Percentiles rank a stretch among this genome's conserved stretches.
phyloP scores from a whole-genome alignment of 148 eudicot genomes.

The Vaccinium myrtillus region DNA sequence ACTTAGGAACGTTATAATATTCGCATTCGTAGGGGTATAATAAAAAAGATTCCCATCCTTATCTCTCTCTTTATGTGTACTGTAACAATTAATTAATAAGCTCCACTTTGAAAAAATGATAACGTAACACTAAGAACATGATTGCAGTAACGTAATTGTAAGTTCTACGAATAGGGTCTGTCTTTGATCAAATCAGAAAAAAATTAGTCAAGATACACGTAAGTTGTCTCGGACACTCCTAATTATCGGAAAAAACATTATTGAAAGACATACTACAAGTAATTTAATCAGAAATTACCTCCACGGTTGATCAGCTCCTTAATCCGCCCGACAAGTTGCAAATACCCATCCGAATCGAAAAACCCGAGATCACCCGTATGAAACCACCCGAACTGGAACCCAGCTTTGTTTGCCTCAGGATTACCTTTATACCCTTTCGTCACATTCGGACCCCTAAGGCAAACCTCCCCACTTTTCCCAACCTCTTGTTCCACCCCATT shows the following conservation, averaged over 20 bases:
- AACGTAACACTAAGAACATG: background rate
- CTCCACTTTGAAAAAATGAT: background rate
- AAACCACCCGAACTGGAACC: conserved; percentile 83
- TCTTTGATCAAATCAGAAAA: too few species aligned
- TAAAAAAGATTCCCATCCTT: background rate
- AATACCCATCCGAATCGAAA: conserved; percentile 76
- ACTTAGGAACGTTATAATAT: background rate
- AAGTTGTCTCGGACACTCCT: too few species aligned
- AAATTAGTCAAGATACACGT: too few species aligned
- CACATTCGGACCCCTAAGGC: conserved; percentile 87
- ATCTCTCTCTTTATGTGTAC: background rate
- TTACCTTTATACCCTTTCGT: conserved; percentile 87
- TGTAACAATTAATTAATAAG: too few species aligned
- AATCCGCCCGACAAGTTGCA: conserved; percentile 91
- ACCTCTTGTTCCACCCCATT: conserved; percentile 55
- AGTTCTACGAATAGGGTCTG: too few species aligned
- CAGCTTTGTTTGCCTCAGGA: conserved; percentile 83
- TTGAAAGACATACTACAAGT: background rate
- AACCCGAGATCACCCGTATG: conserved; percentile 93
- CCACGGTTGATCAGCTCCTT: conserved; percentile 98
- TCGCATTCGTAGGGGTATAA: background rate
- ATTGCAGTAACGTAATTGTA: background rate
- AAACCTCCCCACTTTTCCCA: conserved; percentile 76
- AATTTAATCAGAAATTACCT: conserved; percentile 44
- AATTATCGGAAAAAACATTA: too few species aligned